Evolutionary conservation across 2,329 filamentous ascomycete species (phyloP).

Genomic region (Aspergillus ochraceus): DNA sequence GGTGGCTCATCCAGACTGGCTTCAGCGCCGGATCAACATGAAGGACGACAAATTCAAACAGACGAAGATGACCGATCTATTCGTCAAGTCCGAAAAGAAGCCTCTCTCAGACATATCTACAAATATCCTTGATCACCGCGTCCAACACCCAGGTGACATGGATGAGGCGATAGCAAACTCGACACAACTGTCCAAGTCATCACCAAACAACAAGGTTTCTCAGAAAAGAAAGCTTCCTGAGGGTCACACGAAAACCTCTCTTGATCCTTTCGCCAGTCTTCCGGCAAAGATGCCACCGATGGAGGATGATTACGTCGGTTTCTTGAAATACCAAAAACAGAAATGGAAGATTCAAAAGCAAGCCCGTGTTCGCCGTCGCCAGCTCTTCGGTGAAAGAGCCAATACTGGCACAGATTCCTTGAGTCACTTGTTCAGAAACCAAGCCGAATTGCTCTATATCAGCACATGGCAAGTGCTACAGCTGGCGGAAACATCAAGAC

Average conservation of each 20-base stretch:
- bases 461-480: conserved; percentile 95
- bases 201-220: conserved; percentile 54
- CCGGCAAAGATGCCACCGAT: conserved; percentile 82
- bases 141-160: conserved; percentile 63
- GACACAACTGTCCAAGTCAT: conserved; percentile 65
- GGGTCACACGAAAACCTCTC: conserved; percentile 58
- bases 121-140: conserved; percentile 61
- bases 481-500: conserved; percentile 75
- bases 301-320: conserved; percentile 81
- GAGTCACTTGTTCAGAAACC: conserved; percentile 79
- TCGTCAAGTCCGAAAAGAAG: conserved; percentile 61
- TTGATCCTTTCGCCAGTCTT: conserved; percentile 78
- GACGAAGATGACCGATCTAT: conserved; percentile 95
- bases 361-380: conserved; percentile 77
- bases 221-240: conserved; percentile 76
- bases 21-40: conserved; percentile 86
- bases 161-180: conserved; percentile 71
- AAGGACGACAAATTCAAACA: conserved; percentile 99
- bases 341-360: conserved; percentile 99
- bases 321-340: conserved; percentile 91
- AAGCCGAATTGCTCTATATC: conserved; percentile 85
- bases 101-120: conserved; percentile 71
- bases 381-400: conserved; percentile 87
- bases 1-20: conserved; percentile 93
- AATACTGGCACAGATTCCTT: conserved; percentile 60